Evolutionary conservation across 108 stramenopile genomes (phyloP).

Genomic region (Pseudonitzschia pungens): DNA sequence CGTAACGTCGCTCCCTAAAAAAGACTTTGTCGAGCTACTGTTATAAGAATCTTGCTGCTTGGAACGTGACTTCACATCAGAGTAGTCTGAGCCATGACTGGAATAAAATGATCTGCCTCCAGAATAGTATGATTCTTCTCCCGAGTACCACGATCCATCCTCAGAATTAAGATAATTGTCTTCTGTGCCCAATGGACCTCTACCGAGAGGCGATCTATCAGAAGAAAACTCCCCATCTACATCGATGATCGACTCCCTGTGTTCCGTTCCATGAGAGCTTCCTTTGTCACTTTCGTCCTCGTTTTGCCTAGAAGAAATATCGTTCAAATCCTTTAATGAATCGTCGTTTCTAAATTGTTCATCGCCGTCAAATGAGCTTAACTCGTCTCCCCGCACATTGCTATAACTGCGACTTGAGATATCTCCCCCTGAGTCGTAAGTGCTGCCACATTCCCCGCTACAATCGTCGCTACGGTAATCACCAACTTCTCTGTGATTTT

Average conservation of each 20-base stretch:
- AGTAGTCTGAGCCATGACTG: constrained; percentile 8
- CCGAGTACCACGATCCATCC: constrained; percentile 12
- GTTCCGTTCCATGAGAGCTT: constrained; percentile 20
- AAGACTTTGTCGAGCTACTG: background rate
- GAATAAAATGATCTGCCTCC: constrained; percentile 8
- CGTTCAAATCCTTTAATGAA: too few species aligned
- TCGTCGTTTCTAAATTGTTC: too few species aligned
- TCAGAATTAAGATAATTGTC: constrained; percentile 6
- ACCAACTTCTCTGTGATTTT: background rate
- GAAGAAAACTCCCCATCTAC: constrained; percentile 18
- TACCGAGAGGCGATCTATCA: background rate
- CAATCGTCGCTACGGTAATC: constrained; percentile 15
- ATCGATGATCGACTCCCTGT: constrained; percentile 9
- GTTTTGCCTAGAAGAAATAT: background rate
- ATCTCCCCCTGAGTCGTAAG: background rate
- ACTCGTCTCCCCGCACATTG: too few species aligned
- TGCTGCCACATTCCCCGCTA: constrained; percentile 12
- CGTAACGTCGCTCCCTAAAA: background rate
- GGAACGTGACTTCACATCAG: constrained; percentile 10
- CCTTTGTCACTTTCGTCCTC: constrained; percentile 12
- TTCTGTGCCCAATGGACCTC: background rate
- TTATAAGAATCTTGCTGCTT: background rate
- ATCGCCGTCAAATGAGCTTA: too few species aligned
- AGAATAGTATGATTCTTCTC: constrained; percentile 12
- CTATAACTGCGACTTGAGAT: background rate